phyloP scores from a whole-genome alignment of 1,284 basidiomycete species.

The Austroboletus rostrupii region DNA sequence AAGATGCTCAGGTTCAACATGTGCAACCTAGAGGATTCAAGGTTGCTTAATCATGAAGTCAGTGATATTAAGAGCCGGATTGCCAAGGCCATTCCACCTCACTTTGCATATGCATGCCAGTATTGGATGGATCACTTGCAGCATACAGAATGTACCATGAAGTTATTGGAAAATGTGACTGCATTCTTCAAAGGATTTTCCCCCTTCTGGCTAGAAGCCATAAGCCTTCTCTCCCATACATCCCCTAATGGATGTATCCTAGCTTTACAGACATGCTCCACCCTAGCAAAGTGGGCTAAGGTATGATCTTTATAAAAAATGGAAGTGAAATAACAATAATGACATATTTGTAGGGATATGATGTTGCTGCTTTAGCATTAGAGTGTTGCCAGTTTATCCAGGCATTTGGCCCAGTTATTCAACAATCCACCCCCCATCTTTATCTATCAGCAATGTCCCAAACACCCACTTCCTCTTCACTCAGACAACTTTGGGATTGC shows the following conservation, averaged over 20 bases:
- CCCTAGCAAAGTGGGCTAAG: background rate
- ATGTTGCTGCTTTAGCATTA: background rate
- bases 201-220: too few species aligned
- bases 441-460: too few species aligned
- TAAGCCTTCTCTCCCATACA: background rate
- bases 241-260: background rate
- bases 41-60: background rate
- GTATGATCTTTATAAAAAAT: too few species aligned
- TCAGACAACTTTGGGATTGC: background rate
- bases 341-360: background rate
- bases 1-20: conserved; percentile 1
- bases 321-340: too few species aligned
- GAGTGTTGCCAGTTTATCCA: background rate
- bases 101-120: background rate
- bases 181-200: background rate
- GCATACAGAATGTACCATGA: background rate
- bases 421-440: background rate
- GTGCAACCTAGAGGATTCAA: background rate
- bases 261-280: background rate
- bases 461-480: too few species aligned
- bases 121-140: conserved; percentile 5
- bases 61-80: background rate
- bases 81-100: background rate
- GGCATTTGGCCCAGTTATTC: background rate
- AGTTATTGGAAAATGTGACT: background rate